phyloP scores from a whole-genome alignment of 192 early-diverging fungal species.

The Rhizophlyctis rosea region DNA sequence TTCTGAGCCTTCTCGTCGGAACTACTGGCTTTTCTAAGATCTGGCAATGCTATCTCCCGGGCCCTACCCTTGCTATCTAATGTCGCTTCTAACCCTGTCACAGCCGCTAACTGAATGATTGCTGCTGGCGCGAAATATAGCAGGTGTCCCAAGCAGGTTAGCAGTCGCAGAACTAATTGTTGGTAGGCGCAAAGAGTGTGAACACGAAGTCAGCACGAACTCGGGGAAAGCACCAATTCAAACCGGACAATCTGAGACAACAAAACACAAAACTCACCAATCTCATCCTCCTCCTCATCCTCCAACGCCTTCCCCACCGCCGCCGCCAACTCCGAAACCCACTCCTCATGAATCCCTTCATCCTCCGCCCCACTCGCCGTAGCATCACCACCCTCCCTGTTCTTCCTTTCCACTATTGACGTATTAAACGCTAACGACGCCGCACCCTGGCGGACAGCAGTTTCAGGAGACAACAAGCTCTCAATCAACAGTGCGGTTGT shows the following conservation, averaged over 20 bases:
- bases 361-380: conserved; percentile 20
- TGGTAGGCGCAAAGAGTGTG: not conserved
- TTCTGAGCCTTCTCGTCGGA: not conserved
- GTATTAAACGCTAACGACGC: conserved; percentile 70
- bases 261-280: conserved; percentile 38
- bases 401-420: conserved; percentile 46
- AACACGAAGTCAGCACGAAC: not conserved
- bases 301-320: conserved; percentile 62
- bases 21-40: not conserved
- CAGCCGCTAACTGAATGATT: conserved; percentile 15
- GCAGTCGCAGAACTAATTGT: conserved; percentile 23
- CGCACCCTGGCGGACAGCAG: conserved; percentile 56
- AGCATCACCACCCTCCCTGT: conserved; percentile 26
- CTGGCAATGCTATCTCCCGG: conserved; percentile 4
- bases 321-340: conserved; percentile 65
- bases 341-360: conserved; percentile 60
- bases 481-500: conserved; percentile 61
- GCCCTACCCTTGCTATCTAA: conserved; percentile 6
- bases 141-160: conserved; percentile 15
- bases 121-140: conserved; percentile 16
- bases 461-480: conserved; percentile 52
- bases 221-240: not conserved
- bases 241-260: conserved; percentile 1
- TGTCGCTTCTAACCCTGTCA: not conserved
- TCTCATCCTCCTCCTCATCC: conserved; percentile 49